Base-by-base conservation (phyloP, 129 eudicot genomes). In the Calendula officinalis region DNA sequence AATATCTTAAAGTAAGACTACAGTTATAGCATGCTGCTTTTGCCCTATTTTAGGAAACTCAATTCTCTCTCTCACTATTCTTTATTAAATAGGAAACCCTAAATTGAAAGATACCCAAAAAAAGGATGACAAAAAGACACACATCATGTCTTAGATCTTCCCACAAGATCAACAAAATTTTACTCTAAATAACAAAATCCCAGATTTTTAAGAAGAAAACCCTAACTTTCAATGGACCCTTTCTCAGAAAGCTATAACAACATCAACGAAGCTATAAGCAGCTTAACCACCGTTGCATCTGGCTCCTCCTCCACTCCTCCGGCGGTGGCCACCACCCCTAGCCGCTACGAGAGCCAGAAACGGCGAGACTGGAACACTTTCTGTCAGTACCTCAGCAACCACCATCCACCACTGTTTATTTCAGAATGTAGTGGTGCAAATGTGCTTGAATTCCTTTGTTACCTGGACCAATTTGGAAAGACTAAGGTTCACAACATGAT, bases 311-410 rank as follows among this genome's bases (percentile, higher is more conserved):
- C 75, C 6, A 42, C 74, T 4, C 44, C 84, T 14, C 34, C 86
- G 5, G 16, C 73, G 5, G 36, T 4, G 17, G 14, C 78, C 14
- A 16, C 72, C 45, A 27, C 73, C 17, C 86, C 81, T 1, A 89
- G 94, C 84, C 83, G 94, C 51, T 89, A 89, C 75, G 97, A 89
- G 69, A 85, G 71, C 82, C 97, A 89, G 47, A 89, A 89, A 57
- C 87, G 94, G 5, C 78, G 97, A 3, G 97, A 89, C 71, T 89
- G 97, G 97, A 89, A 81, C 80, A 85, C 97, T 9, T 89, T 89
- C 64, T 81, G 94, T 7, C 97, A 89, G 70, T 89, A 85, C 81
- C 68, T 89, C 3, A 78, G 67, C 22, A 89, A 85, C 78, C 94
- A 85, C 68, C 82, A 85, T 51, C 97, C 97, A 17, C 97, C 97